These are phyloP conservation scores for Mycosphaerella sp. DNA, from an alignment of 2,329 filamentous ascomycete genomes.

Conservation along the genomic window DNA sequence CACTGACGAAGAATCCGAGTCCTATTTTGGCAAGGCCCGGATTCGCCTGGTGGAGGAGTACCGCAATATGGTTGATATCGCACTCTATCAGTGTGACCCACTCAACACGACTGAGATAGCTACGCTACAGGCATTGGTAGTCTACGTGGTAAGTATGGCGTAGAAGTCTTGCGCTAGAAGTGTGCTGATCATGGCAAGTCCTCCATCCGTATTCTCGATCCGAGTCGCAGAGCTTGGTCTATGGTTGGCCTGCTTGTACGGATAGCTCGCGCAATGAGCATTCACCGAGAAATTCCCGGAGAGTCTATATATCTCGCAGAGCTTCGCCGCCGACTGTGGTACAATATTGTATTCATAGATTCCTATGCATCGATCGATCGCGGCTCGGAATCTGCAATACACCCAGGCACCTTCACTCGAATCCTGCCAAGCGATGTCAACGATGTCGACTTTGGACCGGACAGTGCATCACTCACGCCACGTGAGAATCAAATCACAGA, in stretches of 20 bases:
- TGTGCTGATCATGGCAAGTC: conserved; percentile 11
- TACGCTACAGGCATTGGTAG: conserved; percentile 29
- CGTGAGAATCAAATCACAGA: conserved; percentile 28
- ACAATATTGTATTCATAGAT: conserved; percentile 31
- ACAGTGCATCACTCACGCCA: conserved; percentile 19
- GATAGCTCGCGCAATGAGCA: conserved; percentile 31
- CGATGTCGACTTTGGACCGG: conserved; percentile 30
- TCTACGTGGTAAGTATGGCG: conserved; percentile 20
- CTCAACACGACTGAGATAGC: conserved; percentile 31
- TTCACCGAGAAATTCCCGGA: conserved; percentile 27
- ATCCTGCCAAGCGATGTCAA: conserved; percentile 29
- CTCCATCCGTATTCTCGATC: conserved; percentile 24
- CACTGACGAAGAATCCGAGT: conserved; percentile 28
- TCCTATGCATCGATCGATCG: conserved; percentile 29
- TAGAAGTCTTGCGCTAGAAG: neutral
- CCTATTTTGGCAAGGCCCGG: conserved; percentile 18
- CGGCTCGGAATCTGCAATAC: conserved; percentile 29
- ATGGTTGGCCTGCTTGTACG: conserved; percentile 29
- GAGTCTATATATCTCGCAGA: conserved; percentile 29
- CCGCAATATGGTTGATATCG: conserved; percentile 27
- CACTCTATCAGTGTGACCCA: conserved; percentile 31
- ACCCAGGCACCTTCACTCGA: conserved; percentile 22
- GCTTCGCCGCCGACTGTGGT: conserved; percentile 32
- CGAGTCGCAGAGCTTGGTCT: conserved; percentile 30
- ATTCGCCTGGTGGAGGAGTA: conserved; percentile 24